Conservation (phyloP, 2,329 filamentous ascomycete genomes). For the Microdochium nivale region DNA sequence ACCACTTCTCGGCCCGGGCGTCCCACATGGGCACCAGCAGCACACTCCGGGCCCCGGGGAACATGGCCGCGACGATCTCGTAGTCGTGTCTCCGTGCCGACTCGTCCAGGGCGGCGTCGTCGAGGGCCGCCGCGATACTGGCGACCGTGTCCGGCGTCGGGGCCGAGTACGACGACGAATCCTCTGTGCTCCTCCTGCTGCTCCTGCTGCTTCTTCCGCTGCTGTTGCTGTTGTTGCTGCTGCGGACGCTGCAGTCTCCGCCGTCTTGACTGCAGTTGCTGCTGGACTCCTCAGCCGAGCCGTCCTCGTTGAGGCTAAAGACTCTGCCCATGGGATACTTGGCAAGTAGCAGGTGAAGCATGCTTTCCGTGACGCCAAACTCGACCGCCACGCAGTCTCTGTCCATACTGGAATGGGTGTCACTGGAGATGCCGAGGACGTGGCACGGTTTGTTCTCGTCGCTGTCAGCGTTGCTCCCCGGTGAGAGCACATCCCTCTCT, state of each 20-base stretch:
- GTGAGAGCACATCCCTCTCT: too few species aligned
- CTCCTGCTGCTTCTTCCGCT: too few species aligned
- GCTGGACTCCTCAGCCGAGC: constrained; percentile 4
- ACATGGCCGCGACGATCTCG: constrained; percentile 20
- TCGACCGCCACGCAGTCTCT: neutral
- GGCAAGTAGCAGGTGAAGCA: neutral
- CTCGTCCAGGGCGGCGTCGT: too few species aligned
- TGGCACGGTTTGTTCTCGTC: neutral
- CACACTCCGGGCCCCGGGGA: constrained; percentile 35
- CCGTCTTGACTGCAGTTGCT: neutral
- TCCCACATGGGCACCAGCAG: constrained; percentile 41
- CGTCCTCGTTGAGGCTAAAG: constrained; percentile 23
- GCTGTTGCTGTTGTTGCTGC: too few species aligned
- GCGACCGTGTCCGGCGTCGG: too few species aligned
- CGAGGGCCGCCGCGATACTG: too few species aligned
- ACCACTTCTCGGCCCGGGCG: constrained; percentile 34
- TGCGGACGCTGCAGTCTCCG: neutral
- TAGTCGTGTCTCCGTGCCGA: constrained; percentile 14
- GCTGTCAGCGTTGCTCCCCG: too few species aligned
- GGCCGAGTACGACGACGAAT: too few species aligned
- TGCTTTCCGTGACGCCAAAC: neutral
- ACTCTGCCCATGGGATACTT: neutral
- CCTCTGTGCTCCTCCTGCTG: too few species aligned
- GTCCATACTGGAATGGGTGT: neutral
- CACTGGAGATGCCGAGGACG: neutral